A percentile compares a stretch with the other conserved stretches of the same genome.
Conservation (phyloP, 768 basidiomycete species). For the Pleurotus eryngii region DNA sequence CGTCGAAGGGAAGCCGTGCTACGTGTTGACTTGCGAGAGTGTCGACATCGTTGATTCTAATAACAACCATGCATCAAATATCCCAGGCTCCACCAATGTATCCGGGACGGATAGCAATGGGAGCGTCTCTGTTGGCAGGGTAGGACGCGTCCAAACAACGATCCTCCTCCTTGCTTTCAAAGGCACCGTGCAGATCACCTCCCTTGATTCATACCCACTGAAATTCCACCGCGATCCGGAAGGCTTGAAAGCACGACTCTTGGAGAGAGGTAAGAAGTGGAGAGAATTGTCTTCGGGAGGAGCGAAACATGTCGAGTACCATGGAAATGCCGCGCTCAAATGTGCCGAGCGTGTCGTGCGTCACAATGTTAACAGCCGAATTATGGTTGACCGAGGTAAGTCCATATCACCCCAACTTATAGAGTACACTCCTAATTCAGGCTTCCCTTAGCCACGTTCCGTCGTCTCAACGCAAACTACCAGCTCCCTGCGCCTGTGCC, state of each 20-base stretch:
- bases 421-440: no score
- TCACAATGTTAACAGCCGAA: slow-evolving; percentile 53
- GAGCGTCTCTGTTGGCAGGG: slow-evolving; percentile 15
- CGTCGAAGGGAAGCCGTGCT: slow-evolving; percentile 33
- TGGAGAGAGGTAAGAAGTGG: slow-evolving; percentile 58
- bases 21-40: slow-evolving; percentile 47
- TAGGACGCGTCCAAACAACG: slow-evolving; percentile 37
- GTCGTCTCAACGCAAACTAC: slow-evolving; percentile 49
- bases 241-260: slow-evolving; percentile 35
- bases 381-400: slow-evolving; percentile 59
- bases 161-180: slow-evolving; percentile 41
- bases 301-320: slow-evolving; percentile 1
- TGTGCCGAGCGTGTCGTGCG: slow-evolving; percentile 33
- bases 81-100: slow-evolving; percentile 1
- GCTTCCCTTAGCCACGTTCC: slow-evolving; percentile 38
- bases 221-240: slow-evolving; percentile 45
- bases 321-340: slow-evolving; percentile 28
- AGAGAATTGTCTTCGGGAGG: slow-evolving; percentile 29
- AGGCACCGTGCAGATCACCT: slow-evolving; percentile 48
- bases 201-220: slow-evolving; percentile 51
- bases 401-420: neutral
- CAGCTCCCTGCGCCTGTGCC: slow-evolving; percentile 35
- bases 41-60: slow-evolving; percentile 45
- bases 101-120: slow-evolving; percentile 17
- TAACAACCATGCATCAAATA: neutral